Evolutionary conservation across 345 rosid species (phyloP).

Genomic region (Psidium friedrichsthalianum): DNA sequence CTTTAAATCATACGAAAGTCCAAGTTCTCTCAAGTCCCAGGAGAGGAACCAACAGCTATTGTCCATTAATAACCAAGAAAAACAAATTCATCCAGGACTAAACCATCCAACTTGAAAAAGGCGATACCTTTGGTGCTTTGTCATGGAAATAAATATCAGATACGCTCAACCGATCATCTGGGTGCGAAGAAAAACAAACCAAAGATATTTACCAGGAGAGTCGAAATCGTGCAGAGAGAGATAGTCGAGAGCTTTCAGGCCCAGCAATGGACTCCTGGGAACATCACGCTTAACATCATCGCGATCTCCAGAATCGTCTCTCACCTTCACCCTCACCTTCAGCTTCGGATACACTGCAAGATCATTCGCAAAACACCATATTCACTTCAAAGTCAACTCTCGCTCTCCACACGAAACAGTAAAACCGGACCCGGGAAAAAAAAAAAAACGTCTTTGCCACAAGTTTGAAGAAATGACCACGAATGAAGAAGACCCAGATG

Average conservation of each 20-base stretch:
- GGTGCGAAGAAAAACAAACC: not conserved
- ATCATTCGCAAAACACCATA: not conserved
- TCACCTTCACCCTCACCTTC: constrained; percentile 27
- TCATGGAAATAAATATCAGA: not conserved
- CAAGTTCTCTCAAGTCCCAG: not conserved
- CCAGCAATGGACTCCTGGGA: constrained; percentile 24
- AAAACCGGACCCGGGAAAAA: not conserved
- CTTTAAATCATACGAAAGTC: not conserved
- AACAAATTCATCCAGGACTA: not conserved
- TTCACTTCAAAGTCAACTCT: constrained; percentile 3
- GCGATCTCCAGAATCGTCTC: constrained; percentile 7
- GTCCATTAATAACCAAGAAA: not conserved
- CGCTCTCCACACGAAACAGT: not conserved
- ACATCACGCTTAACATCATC: constrained; percentile 3
- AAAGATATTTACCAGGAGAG: constrained; percentile 22
- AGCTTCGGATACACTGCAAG: constrained; percentile 55
- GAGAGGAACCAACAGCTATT: not conserved
- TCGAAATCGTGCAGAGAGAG: constrained; percentile 32
- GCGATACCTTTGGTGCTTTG: not conserved
- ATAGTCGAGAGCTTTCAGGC: constrained; percentile 37
- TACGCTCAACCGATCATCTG: not conserved
- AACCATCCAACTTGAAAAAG: not conserved
- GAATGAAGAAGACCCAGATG: not conserved
- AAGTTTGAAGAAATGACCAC: not conserved
- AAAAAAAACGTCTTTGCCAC: not conserved